These are phyloP conservation scores for Quercus tomentella DNA, from an alignment of 331 rosid species.

Conservation along the genomic window DNA sequence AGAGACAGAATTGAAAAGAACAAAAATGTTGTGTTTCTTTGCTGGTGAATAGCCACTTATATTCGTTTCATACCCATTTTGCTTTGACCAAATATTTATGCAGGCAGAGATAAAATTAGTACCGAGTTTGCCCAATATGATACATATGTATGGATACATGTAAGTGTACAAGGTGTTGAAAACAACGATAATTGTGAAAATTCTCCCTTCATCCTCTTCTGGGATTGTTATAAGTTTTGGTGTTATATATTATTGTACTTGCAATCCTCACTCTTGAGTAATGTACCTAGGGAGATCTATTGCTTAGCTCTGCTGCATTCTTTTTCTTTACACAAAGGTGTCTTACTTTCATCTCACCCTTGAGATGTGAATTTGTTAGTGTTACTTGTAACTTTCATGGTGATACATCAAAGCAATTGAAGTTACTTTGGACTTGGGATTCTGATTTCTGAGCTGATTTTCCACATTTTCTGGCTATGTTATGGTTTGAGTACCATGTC, in stretches of 20 bases:
- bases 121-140: constrained; percentile 31
- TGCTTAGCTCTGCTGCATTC: neutral
- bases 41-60: constrained; percentile 24
- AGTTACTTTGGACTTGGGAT: neutral
- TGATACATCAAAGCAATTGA: neutral
- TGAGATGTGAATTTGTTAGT: neutral
- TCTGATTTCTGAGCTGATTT: neutral
- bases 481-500: neutral
- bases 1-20: constrained; percentile 29
- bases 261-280: neutral
- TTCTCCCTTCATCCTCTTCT: neutral
- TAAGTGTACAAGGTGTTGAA: constrained; percentile 34
- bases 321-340: neutral
- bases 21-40: constrained; percentile 15
- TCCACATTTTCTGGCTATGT: neutral
- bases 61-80: constrained; percentile 17
- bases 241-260: neutral
- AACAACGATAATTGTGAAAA: constrained; percentile 19
- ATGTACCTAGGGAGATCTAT: neutral
- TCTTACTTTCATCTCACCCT: neutral
- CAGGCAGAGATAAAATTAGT: constrained; percentile 21
- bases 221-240: neutral
- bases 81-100: constrained; percentile 20
- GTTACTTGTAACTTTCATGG: neutral
- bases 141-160: constrained; percentile 33